These are phyloP conservation scores for Penicillium maclennaniae DNA, from an alignment of 495 filamentous ascomycete species.

Conservation along the genomic window DNA sequence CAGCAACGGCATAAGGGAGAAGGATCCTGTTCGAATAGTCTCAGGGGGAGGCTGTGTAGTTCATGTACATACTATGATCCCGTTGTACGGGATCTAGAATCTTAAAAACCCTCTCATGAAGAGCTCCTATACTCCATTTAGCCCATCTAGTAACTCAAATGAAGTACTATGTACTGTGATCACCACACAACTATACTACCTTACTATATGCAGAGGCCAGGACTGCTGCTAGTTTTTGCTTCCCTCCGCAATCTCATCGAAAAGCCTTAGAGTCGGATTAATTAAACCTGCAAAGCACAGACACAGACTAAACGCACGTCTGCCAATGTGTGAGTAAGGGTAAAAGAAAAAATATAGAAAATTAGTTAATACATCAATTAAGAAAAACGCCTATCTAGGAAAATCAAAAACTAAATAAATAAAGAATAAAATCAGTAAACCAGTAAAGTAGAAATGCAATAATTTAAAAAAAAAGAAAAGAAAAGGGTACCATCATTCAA, in stretches of 20 bases:
- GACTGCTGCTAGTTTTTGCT: too few species aligned
- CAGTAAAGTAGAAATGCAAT: too few species aligned
- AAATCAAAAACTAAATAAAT: not conserved
- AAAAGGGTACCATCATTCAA: not conserved
- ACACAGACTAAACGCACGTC: not conserved
- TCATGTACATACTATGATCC: conserved; percentile 11
- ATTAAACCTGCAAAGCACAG: not conserved
- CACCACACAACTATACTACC: conserved; percentile 1
- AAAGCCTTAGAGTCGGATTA: not conserved
- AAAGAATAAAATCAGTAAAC: not conserved
- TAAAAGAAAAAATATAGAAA: too few species aligned
- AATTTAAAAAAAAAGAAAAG: too few species aligned
- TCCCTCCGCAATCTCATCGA: not conserved
- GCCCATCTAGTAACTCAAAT: too few species aligned
- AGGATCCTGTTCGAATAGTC: conserved; percentile 9
- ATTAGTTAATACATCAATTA: not conserved
- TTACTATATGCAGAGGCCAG: not conserved
- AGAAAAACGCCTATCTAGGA: too few species aligned
- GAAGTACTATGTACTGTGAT: too few species aligned
- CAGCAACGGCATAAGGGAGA: not conserved
- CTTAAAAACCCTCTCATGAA: not conserved
- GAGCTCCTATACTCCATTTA: too few species aligned
- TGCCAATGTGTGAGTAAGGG: too few species aligned
- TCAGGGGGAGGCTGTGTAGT: conserved; percentile 33
- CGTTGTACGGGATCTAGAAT: conserved; percentile 1